Evolutionary conservation across 768 basidiomycete species (phyloP).

Genomic region (Auricularia cornea): DNA sequence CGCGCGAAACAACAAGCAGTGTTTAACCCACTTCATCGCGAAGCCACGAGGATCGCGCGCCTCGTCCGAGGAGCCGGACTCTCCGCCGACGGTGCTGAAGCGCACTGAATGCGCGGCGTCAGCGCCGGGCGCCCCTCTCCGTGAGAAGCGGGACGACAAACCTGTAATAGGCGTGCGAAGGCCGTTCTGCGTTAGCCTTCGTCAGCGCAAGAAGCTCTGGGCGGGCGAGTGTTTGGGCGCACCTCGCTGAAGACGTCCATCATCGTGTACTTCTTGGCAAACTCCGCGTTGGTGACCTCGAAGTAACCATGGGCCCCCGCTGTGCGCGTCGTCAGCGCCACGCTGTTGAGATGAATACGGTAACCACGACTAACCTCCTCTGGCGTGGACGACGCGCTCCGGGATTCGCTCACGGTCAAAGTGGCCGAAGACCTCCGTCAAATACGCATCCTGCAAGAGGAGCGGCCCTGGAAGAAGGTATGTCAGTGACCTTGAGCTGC

Average conservation of each 20-base stretch:
- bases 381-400: constrained; percentile 7
- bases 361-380: constrained; percentile 1
- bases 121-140: neutral
- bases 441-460: neutral
- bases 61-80: constrained; percentile 40
- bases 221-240: neutral
- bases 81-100: constrained; percentile 50
- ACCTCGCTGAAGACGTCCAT: constrained; percentile 31
- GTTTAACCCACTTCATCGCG: constrained; percentile 35
- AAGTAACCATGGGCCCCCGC: constrained; percentile 86
- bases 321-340: neutral
- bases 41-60: constrained; percentile 48
- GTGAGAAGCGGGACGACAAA: constrained; percentile 3
- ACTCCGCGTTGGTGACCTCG: constrained; percentile 53
- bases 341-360: neutral
- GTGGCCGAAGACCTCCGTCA: constrained; percentile 55
- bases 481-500: neutral
- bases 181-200: constrained; percentile 14
- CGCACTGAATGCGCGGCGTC: constrained; percentile 27
- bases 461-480: neutral
- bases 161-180: constrained; percentile 25
- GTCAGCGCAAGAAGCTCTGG: constrained; percentile 14
- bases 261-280: constrained; percentile 26
- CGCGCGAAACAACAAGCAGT: neutral
- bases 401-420: constrained; percentile 92